phyloP scores from a whole-genome alignment of 2,329 filamentous ascomycete genomes.

The Emericellopsis atlantica region DNA sequence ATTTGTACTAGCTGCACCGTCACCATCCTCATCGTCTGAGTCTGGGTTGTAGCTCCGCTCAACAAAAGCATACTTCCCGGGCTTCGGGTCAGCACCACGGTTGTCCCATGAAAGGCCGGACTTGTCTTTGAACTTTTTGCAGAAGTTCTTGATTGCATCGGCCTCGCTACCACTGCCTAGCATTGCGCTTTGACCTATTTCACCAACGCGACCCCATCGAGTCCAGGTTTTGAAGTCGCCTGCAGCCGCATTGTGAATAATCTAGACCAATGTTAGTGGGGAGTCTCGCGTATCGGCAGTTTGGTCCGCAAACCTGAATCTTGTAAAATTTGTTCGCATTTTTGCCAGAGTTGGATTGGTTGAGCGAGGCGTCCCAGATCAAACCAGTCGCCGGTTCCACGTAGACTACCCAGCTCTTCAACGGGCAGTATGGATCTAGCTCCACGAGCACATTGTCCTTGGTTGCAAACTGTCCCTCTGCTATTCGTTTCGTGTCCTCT shows the following conservation, averaged over 20 bases:
- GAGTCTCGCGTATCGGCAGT: not conserved
- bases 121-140: slow-evolving; percentile 52
- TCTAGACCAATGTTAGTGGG: slow-evolving; percentile 13
- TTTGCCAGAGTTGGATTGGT: slow-evolving; percentile 57
- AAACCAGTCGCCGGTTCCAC: slow-evolving; percentile 47
- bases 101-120: slow-evolving; percentile 43
- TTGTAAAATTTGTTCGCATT: slow-evolving; percentile 83
- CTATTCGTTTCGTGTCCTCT: slow-evolving; percentile 12
- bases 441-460: slow-evolving; percentile 32
- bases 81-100: slow-evolving; percentile 41
- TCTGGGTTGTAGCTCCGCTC: slow-evolving; percentile 67
- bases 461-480: slow-evolving; percentile 32
- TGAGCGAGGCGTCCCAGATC: slow-evolving; percentile 70
- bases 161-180: slow-evolving; percentile 27
- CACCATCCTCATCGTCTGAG: slow-evolving; percentile 35
- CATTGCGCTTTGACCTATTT: slow-evolving; percentile 34
- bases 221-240: slow-evolving; percentile 52
- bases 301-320: slow-evolving; percentile 43
- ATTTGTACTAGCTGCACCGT: slow-evolving; percentile 8
- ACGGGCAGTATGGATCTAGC: slow-evolving; percentile 31
- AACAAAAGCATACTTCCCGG: slow-evolving; percentile 67
- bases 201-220: slow-evolving; percentile 68
- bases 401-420: slow-evolving; percentile 39
- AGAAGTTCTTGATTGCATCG: slow-evolving; percentile 35
- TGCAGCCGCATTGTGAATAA: slow-evolving; percentile 24